Conservation (phyloP, 495 filamentous ascomycete species). For the Ramalina intermedia region DNA sequence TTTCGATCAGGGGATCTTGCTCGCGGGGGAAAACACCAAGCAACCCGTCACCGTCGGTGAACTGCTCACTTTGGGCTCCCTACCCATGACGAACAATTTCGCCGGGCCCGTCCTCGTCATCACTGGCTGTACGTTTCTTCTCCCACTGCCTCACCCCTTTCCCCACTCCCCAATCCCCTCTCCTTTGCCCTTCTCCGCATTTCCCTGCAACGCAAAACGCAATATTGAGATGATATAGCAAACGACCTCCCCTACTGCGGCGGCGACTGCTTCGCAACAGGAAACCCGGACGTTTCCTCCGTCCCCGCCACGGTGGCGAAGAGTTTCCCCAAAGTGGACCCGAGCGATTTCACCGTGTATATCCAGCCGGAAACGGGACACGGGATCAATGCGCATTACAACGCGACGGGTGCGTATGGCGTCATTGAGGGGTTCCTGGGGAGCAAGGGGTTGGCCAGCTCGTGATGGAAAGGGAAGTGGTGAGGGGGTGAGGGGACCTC, state of each 20-base stretch:
- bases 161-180: background rate
- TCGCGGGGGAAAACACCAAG: constrained; percentile 28
- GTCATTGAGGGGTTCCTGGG: constrained; percentile 23
- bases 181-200: background rate
- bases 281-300: constrained; percentile 17
- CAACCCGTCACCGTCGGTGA: constrained; percentile 37
- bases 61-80: constrained; percentile 26
- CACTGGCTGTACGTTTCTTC: constrained; percentile 21
- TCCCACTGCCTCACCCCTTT: background rate
- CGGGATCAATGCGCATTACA: constrained; percentile 36
- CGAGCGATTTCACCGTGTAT: constrained; percentile 27
- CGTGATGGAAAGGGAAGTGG: background rate
- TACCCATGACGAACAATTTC: constrained; percentile 21
- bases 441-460: constrained; percentile 15
- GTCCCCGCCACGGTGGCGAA: constrained; percentile 25
- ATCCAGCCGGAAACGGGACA: constrained; percentile 37
- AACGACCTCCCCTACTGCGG: constrained; percentile 39
- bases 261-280: constrained; percentile 32
- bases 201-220: background rate
- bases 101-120: constrained; percentile 34
- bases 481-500: too few relatives aligned
- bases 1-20: constrained; percentile 32
- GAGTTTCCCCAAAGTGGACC: constrained; percentile 26
- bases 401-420: constrained; percentile 28
- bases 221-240: constrained; percentile 10